Base-by-base conservation (phyloP, 805 yeast species). In the Peterozyma xylosa region DNA sequence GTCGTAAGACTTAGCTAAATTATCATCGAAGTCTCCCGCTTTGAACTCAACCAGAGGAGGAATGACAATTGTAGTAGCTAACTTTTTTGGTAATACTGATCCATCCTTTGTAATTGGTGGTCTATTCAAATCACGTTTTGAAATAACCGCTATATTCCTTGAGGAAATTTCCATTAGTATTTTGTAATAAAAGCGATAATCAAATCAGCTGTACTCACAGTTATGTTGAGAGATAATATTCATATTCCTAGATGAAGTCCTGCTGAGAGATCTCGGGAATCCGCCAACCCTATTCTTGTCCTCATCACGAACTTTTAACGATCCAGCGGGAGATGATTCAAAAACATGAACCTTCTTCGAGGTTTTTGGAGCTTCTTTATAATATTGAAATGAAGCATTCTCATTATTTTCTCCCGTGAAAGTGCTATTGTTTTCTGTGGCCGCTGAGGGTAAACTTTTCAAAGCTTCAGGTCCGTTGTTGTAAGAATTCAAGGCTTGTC, bases 301-400 rank as follows among this genome's bases (percentile, higher is more conserved):
- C 10, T 14, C 38, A 17, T 42, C 40, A 9, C 30, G 15, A 13
- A 37, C 16, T 30, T 38, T 38, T 11, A 42, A 42, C 3, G 45
- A 42, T 9, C 45, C 45, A 11, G 45, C 42, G 9, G 45, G 38
- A 16, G 21, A 38, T 16, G 38, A 14, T 16, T 21, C 27, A 21
- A 21, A 21, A 21, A 21, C 27, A 21, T 21, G 27, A 21, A 7
- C 27, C 7, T 21, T 21, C 27, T 21, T 21, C 27, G 27, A 7
- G 7, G 27, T 21, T 7, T 21, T 21, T 21, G 27, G 7, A 21
- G 27, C 27, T 21, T 21, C 27, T 21, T 21, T 21, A 7, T 5
- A 21, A 21, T 21, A 21, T 7, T 21, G 27, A 7, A 21, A 21
- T 21, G 27, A 21, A 21, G 27, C 27, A 21, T 21, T 21, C 27